Evolutionary conservation across 2,329 filamentous ascomycete genomes (phyloP), one percentile per base, ranked within the genome.

Genomic region (Nothophoma quercina): DNA sequence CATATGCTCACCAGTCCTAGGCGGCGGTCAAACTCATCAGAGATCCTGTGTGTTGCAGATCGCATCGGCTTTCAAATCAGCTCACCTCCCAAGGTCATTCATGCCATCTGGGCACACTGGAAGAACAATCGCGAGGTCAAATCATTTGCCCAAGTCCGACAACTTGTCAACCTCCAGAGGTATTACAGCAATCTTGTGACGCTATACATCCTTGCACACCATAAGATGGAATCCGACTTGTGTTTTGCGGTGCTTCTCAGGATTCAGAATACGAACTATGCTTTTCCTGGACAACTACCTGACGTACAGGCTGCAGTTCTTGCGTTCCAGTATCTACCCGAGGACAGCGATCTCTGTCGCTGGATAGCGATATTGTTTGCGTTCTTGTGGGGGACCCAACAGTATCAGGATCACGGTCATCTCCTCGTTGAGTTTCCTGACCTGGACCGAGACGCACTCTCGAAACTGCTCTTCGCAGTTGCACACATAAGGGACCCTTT

Each of bases 181-280:
- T 59, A 60, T 52, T 66, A 64, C 43, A 19, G 44, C 19, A 52
- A 54, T 12, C 56, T 65, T 1, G 35, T 63, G 3, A 50, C 47
- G 10, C 21, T 60, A 4, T 63, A 62, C 48, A 57, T 63, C 9
- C 30, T 63, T 29, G 47, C 51, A 5, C 22, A 47, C 10, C 36
- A 36, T 10, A 33, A 38, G 5, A 12, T 21, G 4, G 40, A 52
- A 10, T 23, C 3, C 7, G 43, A 43, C 4, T 16, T 60, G 12
- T 38, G 55, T 4, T 61, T 58, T 30, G 48, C 44, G 3, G 28
- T 57, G 2, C 28, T 63, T 6, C 46, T 63, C 4, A 38, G 39
- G 10, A 56, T 63, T 13, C 63, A 65, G 23, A 33, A 28, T 22
- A 64, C 57, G 7, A 61, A 50, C 22, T 56, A 25, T 10, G 42